phyloP scores from a whole-genome alignment of 192 early-diverging fungal genomes.

The Mortierella hygrophila region DNA sequence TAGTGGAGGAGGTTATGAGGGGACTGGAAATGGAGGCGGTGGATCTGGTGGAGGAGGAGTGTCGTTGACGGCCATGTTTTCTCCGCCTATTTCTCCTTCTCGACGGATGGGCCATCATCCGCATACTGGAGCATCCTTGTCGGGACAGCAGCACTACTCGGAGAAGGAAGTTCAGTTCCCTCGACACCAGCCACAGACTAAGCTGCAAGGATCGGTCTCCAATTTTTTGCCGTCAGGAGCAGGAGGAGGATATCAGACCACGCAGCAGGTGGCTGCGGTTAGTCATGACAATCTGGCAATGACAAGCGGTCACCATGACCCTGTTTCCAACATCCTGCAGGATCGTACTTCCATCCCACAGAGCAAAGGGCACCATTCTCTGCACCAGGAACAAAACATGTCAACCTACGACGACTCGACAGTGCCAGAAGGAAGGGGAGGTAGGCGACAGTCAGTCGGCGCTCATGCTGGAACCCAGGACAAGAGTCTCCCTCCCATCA shows the following conservation, averaged over 20 bases:
- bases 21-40: background rate
- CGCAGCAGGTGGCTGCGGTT: background rate
- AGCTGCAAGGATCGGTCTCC: slow-evolving; percentile 8
- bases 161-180: slow-evolving; percentile 13
- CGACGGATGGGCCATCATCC: background rate
- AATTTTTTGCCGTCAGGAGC: slow-evolving; percentile 1
- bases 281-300: background rate
- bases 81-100: slow-evolving; percentile 24
- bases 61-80: slow-evolving; percentile 25
- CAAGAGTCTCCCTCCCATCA: slow-evolving; percentile 20
- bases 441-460: background rate
- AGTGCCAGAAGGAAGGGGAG: background rate
- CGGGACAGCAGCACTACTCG: background rate
- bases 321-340: background rate
- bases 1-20: slow-evolving; percentile 4
- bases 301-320: background rate
- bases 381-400: background rate
- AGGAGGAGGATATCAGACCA: background rate
- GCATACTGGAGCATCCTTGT: background rate
- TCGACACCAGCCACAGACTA: slow-evolving; percentile 29
- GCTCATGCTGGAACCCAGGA: background rate
- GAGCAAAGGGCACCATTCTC: background rate
- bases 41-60: slow-evolving; percentile 1
- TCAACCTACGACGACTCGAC: background rate
- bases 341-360: background rate